Evolutionary conservation across 2,329 filamentous ascomycete genomes (phyloP).

Genomic region (Aspergillus awamori): DNA sequence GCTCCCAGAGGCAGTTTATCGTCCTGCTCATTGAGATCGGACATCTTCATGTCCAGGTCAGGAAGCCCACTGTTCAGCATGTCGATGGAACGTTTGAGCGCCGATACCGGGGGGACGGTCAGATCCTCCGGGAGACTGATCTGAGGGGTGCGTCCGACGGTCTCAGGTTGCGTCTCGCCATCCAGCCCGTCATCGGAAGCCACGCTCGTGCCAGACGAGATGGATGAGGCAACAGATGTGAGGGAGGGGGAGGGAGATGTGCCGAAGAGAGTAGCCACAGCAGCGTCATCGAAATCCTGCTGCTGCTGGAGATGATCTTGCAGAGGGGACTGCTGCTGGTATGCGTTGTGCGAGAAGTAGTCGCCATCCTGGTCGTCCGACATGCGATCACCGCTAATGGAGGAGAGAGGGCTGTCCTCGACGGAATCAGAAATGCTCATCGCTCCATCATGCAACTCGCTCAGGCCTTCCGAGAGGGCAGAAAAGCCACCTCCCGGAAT

Average conservation of each 20-base stretch:
- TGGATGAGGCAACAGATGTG: slow-evolving; percentile 44
- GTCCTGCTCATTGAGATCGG: slow-evolving; percentile 36
- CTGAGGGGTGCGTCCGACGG: slow-evolving; percentile 29
- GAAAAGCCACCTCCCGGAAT: slow-evolving; percentile 35
- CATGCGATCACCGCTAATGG: slow-evolving; percentile 32
- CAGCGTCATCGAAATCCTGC: slow-evolving; percentile 38
- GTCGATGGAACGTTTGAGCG: slow-evolving; percentile 44
- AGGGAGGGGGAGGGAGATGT: slow-evolving; percentile 48
- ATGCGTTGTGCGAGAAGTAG: slow-evolving; percentile 38
- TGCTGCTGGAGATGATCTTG: slow-evolving; percentile 26
- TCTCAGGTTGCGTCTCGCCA: slow-evolving; percentile 26
- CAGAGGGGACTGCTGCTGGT: slow-evolving; percentile 25
- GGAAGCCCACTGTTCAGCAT: slow-evolving; percentile 43
- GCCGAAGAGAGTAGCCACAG: slow-evolving; percentile 41
- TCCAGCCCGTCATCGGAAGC: slow-evolving; percentile 37
- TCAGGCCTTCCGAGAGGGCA: slow-evolving; percentile 50
- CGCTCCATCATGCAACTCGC: slow-evolving; percentile 31
- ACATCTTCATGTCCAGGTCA: slow-evolving; percentile 42
- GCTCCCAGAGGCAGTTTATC: slow-evolving; percentile 50
- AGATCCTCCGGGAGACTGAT: slow-evolving; percentile 37
- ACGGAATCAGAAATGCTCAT: slow-evolving; percentile 35
- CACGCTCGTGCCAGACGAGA: slow-evolving; percentile 47
- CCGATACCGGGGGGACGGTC: slow-evolving; percentile 32
- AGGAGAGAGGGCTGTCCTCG: slow-evolving; percentile 36
- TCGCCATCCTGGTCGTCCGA: slow-evolving; percentile 37